Evolutionary conservation across 208 protist genomes (phyloP).

Genomic region (Acanthamoeba royreba): DNA sequence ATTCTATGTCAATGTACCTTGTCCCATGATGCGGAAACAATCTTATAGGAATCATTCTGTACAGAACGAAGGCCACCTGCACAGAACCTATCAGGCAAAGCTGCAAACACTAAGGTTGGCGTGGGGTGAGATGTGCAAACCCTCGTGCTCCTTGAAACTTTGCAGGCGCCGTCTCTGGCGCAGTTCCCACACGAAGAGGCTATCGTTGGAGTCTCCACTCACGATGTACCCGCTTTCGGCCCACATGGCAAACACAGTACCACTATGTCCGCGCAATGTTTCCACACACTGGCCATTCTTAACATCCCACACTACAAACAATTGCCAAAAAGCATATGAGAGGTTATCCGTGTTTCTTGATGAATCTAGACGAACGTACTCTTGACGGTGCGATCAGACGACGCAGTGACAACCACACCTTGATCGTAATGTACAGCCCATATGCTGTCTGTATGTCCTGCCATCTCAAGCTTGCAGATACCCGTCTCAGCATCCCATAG

Average conservation of each 20-base stretch:
- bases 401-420: not conserved
- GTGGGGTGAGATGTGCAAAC: not conserved
- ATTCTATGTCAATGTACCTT: not conserved
- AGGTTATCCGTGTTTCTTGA: not conserved
- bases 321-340: not conserved
- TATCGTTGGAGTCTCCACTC: conserved; percentile 12
- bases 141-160: conserved; percentile 12
- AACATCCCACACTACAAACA: not conserved
- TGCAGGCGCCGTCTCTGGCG: not conserved
- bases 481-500: not conserved
- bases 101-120: too few relatives aligned
- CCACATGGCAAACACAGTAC: not conserved
- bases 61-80: not conserved
- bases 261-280: not conserved
- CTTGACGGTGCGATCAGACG: not conserved
- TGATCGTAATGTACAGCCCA: not conserved
- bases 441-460: not conserved
- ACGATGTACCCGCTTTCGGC: not conserved
- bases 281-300: not conserved
- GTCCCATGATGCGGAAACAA: conserved; percentile 9
- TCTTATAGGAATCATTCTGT: conserved; percentile 5
- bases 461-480: not conserved
- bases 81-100: not conserved
- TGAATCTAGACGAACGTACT: not conserved
- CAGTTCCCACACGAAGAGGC: not conserved